Base-by-base conservation (phyloP, 768 basidiomycete species). In the Favolaschia claudopus region DNA sequence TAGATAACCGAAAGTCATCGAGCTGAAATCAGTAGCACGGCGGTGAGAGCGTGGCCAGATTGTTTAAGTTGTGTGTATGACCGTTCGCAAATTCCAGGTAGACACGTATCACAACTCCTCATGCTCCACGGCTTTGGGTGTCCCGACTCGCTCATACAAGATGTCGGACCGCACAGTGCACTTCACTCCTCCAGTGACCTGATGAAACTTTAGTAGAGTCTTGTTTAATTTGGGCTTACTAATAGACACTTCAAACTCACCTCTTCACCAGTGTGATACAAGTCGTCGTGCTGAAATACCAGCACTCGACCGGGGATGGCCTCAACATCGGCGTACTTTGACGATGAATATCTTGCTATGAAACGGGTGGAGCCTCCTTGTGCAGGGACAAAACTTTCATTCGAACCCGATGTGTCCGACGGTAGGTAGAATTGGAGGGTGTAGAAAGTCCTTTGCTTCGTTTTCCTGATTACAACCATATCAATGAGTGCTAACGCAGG, bases 351-450 rank as follows among this genome's bases (percentile, higher is more conserved):
- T 28, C 42, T 28, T 15, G 9, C 8, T 2, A 37, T 2, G 32
- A 63, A 63, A 4, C 56, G 56, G 3, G 62, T 63, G 2, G 52
- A 27, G 42, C 62, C 62, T 22, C 62, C 62, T 39, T 55, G 10
- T 1, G 53, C 58, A n/a, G 56, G 34, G 19, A 40, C 27, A 13
- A 58, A 58, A 48, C 53, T 63, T 48, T 63, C 33, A 6, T 52
- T 33, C 5, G 62, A 63, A 2, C 57, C 62, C 7, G 56, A 48
- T 1, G 60, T n/a, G 40, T 62, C 60, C 0, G 60, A 62, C 1
- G 60, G 54, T 12, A 63, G 58, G 28, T 63, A 63, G 33, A 63
- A 58, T 28, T 63, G 62, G 10, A 63, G 46, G 6, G 62, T 63
- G 27, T 63, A 60, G 24, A 60, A 63, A 3, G 62, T 58, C 20